Evolutionary conservation across 352 stramenopile species (phyloP).

Genomic region (Globisporangium megalacanthum): DNA sequence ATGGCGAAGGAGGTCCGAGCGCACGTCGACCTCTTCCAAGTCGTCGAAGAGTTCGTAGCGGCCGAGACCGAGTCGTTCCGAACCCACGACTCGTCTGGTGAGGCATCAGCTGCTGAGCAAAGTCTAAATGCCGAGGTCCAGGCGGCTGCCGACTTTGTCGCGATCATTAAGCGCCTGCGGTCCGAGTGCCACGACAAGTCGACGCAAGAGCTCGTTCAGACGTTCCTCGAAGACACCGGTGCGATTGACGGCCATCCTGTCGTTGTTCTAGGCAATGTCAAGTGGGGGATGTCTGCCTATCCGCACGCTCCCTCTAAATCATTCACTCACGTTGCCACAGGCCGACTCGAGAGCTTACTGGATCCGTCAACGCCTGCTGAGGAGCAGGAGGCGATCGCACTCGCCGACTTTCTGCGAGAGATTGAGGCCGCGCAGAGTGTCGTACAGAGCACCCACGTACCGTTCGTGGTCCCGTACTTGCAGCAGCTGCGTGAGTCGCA

Average conservation of each 20-base stretch:
- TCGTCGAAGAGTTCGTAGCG: slow-evolving; percentile 47
- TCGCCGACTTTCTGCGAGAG: slow-evolving; percentile 64
- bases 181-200: slow-evolving; percentile 45
- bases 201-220: slow-evolving; percentile 54
- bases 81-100: not conserved
- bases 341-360: slow-evolving; percentile 35
- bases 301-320: not conserved
- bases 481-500: slow-evolving; percentile 44
- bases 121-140: slow-evolving; percentile 2
- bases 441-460: slow-evolving; percentile 43
- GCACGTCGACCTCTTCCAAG: slow-evolving; percentile 40
- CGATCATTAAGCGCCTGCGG: slow-evolving; percentile 32
- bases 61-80: slow-evolving; percentile 20
- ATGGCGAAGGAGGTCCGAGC: slow-evolving; percentile 60
- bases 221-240: slow-evolving; percentile 50
- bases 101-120: not conserved
- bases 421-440: slow-evolving; percentile 56
- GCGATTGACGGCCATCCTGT: not conserved
- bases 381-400: slow-evolving; percentile 46
- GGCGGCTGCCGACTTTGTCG: slow-evolving; percentile 24
- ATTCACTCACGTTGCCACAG: slow-evolving; percentile 1
- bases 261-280: too few species aligned
- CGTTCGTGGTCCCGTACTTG: slow-evolving; percentile 74
- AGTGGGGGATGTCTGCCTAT: too few species aligned
- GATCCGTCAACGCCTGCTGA: slow-evolving; percentile 41